Percentiles rank a stretch among this genome's conserved stretches.
These are phyloP conservation scores for Fusarium sp. DNA, from an alignment of 2,329 filamentous ascomycete genomes.

Conservation along the genomic window DNA sequence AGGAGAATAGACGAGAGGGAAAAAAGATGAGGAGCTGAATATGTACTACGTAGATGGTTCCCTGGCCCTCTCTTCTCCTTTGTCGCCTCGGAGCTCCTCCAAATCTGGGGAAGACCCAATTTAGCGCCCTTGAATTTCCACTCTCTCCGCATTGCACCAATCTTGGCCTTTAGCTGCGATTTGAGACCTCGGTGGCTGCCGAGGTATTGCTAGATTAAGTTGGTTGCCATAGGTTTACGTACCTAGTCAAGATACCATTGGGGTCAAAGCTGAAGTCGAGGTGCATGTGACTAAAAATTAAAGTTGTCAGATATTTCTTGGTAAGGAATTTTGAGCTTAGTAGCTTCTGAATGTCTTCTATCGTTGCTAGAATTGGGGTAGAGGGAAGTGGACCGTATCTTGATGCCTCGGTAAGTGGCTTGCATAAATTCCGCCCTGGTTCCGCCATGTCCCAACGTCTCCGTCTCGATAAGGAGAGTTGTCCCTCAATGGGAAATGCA, in stretches of 20 bases:
- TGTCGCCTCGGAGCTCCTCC: conserved; percentile 9
- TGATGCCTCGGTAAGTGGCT: conserved; percentile 7
- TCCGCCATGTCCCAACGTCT: not conserved
- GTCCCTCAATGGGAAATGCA: not conserved
- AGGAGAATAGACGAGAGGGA: not conserved
- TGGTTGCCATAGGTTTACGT: not conserved
- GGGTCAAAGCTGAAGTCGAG: not conserved
- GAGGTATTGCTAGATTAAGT: not conserved
- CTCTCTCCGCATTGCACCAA: conserved; percentile 25
- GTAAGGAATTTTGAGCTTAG: not conserved
- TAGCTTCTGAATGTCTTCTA: not conserved
- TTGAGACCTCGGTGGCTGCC: conserved; percentile 7
- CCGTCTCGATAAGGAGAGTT: not conserved
- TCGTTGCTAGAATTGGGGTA: conserved; percentile 2
- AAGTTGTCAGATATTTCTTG: not conserved
- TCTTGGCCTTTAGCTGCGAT: conserved; percentile 6
- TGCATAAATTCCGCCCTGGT: not conserved
- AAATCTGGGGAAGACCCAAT: conserved; percentile 32
- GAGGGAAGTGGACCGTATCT: not conserved
- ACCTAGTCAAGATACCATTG: not conserved
- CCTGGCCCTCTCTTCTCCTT: not conserved
- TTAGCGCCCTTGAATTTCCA: conserved; percentile 21
- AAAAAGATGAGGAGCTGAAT: conserved; percentile 24
- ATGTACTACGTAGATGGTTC: conserved; percentile 10
- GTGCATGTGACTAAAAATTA: conserved; percentile 7